A percentile compares a stretch with the other conserved stretches of the same genome.
Conservation (phyloP, 176 grass and related monocot genomes). For the Neostapfia colusana region DNA sequence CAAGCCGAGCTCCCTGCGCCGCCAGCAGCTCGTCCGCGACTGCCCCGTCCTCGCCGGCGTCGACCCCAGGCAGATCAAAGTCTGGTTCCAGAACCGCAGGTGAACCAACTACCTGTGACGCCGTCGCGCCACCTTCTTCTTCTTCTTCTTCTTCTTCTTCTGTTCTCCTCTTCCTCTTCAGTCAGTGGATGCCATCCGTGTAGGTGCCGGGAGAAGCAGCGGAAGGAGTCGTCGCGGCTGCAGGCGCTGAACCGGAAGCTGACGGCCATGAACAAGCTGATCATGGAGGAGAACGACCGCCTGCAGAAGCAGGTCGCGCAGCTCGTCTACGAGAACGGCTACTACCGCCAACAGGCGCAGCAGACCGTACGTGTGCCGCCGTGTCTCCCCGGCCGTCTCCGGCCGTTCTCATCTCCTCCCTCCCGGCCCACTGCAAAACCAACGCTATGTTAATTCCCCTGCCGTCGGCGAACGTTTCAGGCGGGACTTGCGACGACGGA, state of each 20-base stretch:
- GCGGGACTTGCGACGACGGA: slow-evolving; percentile 56
- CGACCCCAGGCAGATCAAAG: slow-evolving; percentile 88
- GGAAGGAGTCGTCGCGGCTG: slow-evolving; percentile 65
- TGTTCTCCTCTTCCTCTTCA: too few species aligned
- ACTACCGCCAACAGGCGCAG: slow-evolving; percentile 66
- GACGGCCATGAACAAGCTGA: slow-evolving; percentile 82
- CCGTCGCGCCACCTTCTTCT: background rate
- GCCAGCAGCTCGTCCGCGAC: slow-evolving; percentile 79
- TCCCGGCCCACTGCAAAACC: background rate
- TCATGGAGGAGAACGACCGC: slow-evolving; percentile 91
- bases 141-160: background rate
- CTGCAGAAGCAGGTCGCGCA: slow-evolving; percentile 85
- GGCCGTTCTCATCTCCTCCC: background rate
- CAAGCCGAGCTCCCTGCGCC: slow-evolving; percentile 72
- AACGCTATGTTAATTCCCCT: background rate
- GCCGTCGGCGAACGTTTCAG: slow-evolving; percentile 28
- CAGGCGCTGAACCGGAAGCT: slow-evolving; percentile 77
- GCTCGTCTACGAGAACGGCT: slow-evolving; percentile 69
- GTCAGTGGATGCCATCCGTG: background rate
- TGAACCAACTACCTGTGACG: background rate
- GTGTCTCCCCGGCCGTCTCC: background rate
- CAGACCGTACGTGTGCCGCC: slow-evolving; percentile 51
- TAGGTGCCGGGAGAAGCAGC: slow-evolving; percentile 83
- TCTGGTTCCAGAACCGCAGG: slow-evolving; percentile 89
- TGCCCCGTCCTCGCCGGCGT: slow-evolving; percentile 64